Evolutionary conservation across 192 early-diverging fungal species (phyloP).

Genomic region (Rhizophagus sp.): DNA sequence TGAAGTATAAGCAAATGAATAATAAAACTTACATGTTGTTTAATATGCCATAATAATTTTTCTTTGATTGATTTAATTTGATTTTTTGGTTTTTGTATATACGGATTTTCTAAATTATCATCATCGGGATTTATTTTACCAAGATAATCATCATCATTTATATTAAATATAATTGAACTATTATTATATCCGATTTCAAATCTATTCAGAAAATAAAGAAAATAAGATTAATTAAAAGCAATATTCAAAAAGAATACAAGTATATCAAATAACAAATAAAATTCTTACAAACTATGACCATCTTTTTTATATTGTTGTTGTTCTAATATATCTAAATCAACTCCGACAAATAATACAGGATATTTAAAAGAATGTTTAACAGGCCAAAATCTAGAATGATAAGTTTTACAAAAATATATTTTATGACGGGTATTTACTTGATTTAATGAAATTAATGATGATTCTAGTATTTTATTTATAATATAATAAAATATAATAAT

Average conservation of each 20-base stretch:
- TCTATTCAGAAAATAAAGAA: background rate
- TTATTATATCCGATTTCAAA: slow-evolving; percentile 21
- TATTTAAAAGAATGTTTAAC: slow-evolving; percentile 51
- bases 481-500: background rate
- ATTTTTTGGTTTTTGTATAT: background rate
- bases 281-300: background rate
- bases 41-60: slow-evolving; percentile 27
- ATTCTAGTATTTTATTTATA: background rate
- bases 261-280: background rate
- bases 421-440: background rate
- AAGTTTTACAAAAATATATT: slow-evolving; percentile 37
- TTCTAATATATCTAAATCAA: slow-evolving; percentile 34
- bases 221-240: background rate
- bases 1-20: background rate
- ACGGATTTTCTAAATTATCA: background rate
- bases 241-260: background rate
- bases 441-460: background rate
- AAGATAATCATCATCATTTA: slow-evolving; percentile 30
- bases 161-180: slow-evolving; percentile 15
- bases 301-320: background rate
- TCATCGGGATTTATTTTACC: background rate
- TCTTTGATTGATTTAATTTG: slow-evolving; percentile 25
- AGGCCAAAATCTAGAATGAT: slow-evolving; percentile 48
- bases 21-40: slow-evolving; percentile 24
- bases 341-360: slow-evolving; percentile 50